A percentile compares a stretch with the other conserved stretches of the same genome.
These are phyloP conservation scores for Fusarium veterinarium DNA, from an alignment of 2,329 filamentous ascomycete genomes.

Conservation along the genomic window DNA sequence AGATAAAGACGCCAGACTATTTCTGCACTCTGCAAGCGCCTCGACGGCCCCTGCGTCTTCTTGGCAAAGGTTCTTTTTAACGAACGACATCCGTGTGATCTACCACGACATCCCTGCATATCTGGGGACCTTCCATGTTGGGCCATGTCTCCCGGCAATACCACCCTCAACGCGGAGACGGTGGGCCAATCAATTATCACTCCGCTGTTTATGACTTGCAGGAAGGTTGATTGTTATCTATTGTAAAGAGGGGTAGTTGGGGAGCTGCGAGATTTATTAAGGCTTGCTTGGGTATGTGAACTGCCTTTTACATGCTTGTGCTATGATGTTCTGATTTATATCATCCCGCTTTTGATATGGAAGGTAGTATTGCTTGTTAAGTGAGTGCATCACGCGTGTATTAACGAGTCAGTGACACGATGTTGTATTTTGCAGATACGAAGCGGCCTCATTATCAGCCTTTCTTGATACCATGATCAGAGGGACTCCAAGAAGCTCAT, in stretches of 20 bases:
- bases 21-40: background rate
- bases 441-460: background rate
- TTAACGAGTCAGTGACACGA: background rate
- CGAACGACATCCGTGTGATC: slow-evolving; percentile 1
- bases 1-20: background rate
- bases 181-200: background rate
- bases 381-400: background rate
- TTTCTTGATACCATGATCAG: background rate
- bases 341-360: background rate
- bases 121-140: background rate
- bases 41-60: background rate
- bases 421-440: background rate
- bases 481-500: fast-evolving
- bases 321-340: background rate
- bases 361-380: slow-evolving; percentile 13
- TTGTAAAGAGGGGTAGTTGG: background rate
- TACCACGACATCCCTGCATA: background rate
- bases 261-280: slow-evolving; percentile 15
- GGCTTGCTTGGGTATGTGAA: background rate
- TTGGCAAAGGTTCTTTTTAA: background rate
- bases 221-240: background rate
- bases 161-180: background rate
- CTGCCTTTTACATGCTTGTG: slow-evolving; percentile 4
- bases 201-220: background rate
- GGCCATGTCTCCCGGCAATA: background rate